These are phyloP conservation scores for Termitomyces sp. DNA, from an alignment of 1,284 basidiomycete genomes.

Conservation along the genomic window DNA sequence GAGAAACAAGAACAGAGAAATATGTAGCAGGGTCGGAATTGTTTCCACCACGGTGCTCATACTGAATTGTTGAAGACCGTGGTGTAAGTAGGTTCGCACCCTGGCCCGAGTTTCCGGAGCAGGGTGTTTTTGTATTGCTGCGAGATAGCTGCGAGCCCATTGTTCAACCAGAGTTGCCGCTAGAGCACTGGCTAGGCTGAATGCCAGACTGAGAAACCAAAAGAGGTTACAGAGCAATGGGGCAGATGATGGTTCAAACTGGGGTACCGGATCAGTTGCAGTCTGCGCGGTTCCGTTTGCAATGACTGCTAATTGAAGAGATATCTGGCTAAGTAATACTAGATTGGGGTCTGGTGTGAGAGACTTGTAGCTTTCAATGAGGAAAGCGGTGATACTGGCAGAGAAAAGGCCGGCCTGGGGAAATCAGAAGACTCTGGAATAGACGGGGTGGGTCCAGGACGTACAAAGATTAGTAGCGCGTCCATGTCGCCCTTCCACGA, in stretches of 20 bases:
- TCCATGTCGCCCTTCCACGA: slow-evolving; percentile 36
- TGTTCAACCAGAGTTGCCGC: slow-evolving; percentile 28
- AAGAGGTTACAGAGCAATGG: slow-evolving; percentile 29
- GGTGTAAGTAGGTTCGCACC: slow-evolving; percentile 32
- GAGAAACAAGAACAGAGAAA: slow-evolving; percentile 37
- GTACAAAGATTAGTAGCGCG: slow-evolving; percentile 39
- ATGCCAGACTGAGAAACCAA: slow-evolving; percentile 32
- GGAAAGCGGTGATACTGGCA: slow-evolving; percentile 39
- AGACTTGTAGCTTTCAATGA: slow-evolving; percentile 36
- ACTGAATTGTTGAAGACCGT: slow-evolving; percentile 30
- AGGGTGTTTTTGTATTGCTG: slow-evolving; percentile 26
- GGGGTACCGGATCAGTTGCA: not conserved
- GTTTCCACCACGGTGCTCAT: slow-evolving; percentile 33
- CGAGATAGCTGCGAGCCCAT: slow-evolving; percentile 21
- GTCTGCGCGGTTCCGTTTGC: slow-evolving; percentile 4
- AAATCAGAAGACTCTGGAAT: not conserved
- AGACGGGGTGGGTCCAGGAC: slow-evolving; percentile 12
- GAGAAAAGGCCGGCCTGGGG: slow-evolving; percentile 40
- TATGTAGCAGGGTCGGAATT: slow-evolving; percentile 36
- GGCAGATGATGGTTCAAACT: slow-evolving; percentile 17
- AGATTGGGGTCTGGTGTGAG: slow-evolving; percentile 30
- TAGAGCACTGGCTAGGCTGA: slow-evolving; percentile 26
- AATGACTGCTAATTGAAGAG: slow-evolving; percentile 22
- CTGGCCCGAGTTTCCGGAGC: slow-evolving; percentile 33
- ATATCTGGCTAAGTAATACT: slow-evolving; percentile 31